Base-by-base conservation (phyloP, 257 asterid species). In the Datura wrightii region DNA sequence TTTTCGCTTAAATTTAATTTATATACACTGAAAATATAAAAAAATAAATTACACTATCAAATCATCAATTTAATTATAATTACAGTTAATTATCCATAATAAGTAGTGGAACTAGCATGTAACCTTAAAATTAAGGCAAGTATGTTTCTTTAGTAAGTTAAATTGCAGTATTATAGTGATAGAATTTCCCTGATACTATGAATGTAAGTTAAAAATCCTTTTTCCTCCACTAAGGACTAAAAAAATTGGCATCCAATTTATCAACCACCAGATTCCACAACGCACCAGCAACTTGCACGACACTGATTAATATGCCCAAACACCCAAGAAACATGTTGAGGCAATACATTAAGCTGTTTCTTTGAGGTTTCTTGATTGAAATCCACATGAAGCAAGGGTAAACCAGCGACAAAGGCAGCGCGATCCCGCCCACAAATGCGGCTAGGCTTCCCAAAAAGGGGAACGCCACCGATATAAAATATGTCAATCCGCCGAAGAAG, bases 351-450 rank as follows among this genome's bases (percentile, higher is more conserved):
- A 56, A 46, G 80, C 91, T 86, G 41, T 58, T 66, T 11, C 63
- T 82, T 8, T 16, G 69, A 14, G 96, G 93, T 42, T 90, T 92
- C 87, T 90, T 89, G 76, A 94, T 89, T 31, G 89, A 85, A 52
- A 91, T 66, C 96, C 96, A 94, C 95, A 93, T 95, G 85, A 94
- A 86, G 83, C 97, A 95, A 6, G 98, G 98, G 66, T 93, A 94
- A 2, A 85, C 90, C 37, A 92, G 63, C 5, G 94, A 90, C 2
- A 95, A 79, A 10, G 94, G 98, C 58, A 94, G 84, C 0, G 90
- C 89, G 7, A 93, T 50, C 1, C 92, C 91, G 3, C 98, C 98
- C 2, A 93, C 44, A 10, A 95, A 79, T 0, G 87, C 63, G 1
- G 90, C 96, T 72, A 95, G 54, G 16, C 88, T 87, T 41, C 93